Conservation (phyloP, 805 yeast species). For the Millerozyma miso region DNA sequence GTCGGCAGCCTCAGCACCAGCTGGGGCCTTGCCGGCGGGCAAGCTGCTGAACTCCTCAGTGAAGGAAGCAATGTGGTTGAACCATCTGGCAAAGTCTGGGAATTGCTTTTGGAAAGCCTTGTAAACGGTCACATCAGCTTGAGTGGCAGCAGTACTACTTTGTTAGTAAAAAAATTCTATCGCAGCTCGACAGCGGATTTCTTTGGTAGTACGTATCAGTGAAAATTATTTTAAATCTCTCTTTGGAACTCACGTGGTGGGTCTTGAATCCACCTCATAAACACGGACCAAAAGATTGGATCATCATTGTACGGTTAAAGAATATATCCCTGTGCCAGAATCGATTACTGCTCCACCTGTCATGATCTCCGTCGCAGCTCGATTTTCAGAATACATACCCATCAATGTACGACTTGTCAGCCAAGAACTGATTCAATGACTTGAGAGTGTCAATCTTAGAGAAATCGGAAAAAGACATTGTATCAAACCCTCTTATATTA, state of each 20-base stretch:
- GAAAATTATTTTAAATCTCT: conserved; percentile 28
- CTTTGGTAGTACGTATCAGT: too few species aligned
- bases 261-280: conserved; percentile 94
- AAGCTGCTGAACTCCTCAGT: conserved; percentile 75
- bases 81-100: conserved; percentile 98
- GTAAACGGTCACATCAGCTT: conserved; percentile 93
- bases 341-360: neutral
- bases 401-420: conserved; percentile 90
- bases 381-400: conserved; percentile 64
- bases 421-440: conserved; percentile 79
- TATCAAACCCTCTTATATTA: conserved; percentile 7
- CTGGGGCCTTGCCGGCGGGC: conserved; percentile 74
- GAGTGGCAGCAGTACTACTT: conserved; percentile 77
- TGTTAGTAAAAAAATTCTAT: conserved; percentile 20
- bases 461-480: conserved; percentile 78
- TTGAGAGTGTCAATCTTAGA: conserved; percentile 61
- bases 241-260: conserved; percentile 89
- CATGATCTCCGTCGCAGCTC: neutral
- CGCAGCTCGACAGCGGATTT: too few species aligned
- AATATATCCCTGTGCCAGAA: neutral
- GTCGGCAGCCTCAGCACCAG: conserved; percentile 69
- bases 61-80: conserved; percentile 95
- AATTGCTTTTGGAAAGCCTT: conserved; percentile 86
- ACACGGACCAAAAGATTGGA: conserved; percentile 86
- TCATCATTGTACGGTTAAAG: conserved; percentile 50